These are phyloP conservation scores for Hysterangium stoloniferum DNA, from an alignment of 768 basidiomycete species.

Conservation along the genomic window DNA sequence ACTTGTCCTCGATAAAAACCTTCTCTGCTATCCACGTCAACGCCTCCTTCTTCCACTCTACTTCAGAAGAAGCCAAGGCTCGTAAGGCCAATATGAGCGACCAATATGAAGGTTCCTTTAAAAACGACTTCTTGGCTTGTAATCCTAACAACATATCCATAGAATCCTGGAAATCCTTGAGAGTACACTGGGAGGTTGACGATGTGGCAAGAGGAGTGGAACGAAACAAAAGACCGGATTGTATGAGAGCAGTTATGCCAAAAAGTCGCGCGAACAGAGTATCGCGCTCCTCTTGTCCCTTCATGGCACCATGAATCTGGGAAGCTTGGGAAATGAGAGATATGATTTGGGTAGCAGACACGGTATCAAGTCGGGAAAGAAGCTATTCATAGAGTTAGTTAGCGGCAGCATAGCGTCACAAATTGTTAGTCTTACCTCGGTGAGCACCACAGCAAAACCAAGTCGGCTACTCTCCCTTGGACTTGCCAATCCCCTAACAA, in stretches of 20 bases:
- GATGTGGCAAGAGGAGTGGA: conserved; percentile 44
- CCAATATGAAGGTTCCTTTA: conserved; percentile 90
- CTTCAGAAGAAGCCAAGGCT: conserved; percentile 46
- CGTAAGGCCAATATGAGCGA: conserved; percentile 58
- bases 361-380: conserved; percentile 65
- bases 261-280: conserved; percentile 88
- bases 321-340: conserved; percentile 67
- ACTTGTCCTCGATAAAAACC: conserved; percentile 41
- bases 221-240: conserved; percentile 75
- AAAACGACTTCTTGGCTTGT: conserved; percentile 82
- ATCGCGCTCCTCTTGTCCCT: conserved; percentile 90
- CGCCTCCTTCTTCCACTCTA: conserved; percentile 67
- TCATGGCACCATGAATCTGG: conserved; percentile 66
- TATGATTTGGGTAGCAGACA: conserved; percentile 71
- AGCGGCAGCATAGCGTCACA: conserved; percentile 1
- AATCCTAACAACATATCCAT: conserved; percentile 55
- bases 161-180: conserved; percentile 50
- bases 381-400: conserved; percentile 39
- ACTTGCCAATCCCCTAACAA: conserved; percentile 84
- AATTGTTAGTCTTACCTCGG: conserved; percentile 77
- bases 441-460: conserved; percentile 93
- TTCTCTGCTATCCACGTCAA: conserved; percentile 40
- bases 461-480: conserved; percentile 89
- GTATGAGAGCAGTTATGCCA: conserved; percentile 77
- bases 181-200: conserved; percentile 44